Evolutionary conservation across 2,329 filamentous ascomycete genomes (phyloP), one percentile per base, ranked within the genome.

Genomic region (Thermothelomyces thermophilus): DNA sequence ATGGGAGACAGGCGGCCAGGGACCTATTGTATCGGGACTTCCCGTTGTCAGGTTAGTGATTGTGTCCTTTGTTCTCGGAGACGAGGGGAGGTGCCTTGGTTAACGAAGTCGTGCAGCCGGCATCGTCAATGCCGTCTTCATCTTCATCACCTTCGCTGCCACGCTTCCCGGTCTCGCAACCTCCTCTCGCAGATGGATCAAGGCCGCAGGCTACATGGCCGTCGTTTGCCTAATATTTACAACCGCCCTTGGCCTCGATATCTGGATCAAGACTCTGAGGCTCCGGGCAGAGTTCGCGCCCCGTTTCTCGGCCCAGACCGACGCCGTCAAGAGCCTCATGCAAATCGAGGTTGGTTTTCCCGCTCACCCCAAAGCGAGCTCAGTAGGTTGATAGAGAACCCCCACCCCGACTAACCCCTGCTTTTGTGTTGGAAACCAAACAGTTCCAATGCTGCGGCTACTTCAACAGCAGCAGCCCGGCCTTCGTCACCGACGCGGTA

Each of bases 371-470:
- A 4, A n/a, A 11, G 13, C 17, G 14, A 11, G 8, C n/a, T n/a
- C 34, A 20, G 11, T 1, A 14, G 10, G 17, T 4, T 19, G 5
- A 14, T 10, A 9, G 11, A 11, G 22, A 37, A 10, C 13, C 11
- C 13, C 6, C 34, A 16, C 16, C 34, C n/a, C 17, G 16, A 36
- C 34, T 36, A 36, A 36, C 34, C 9, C 11, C 42, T 58, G 46
- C 4, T 17, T 8, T 11, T n/a, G n/a, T n/a, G n/a, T n/a, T n/a
- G n/a, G n/a, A n/a, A n/a, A n/a, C n/a, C n/a, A 22, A 24, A 44
- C 62, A 89, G 82, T 90, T 91, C 65, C 65, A 80, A 60, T 93
- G 87, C 78, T 93, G 87, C 60, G 87, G 87, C 54, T 93, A 87
- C 70, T 70, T 79, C 59, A 88, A 90, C 69, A 80, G 77, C 65